Conservation (phyloP, 306 rosid species). For the Carpinus viminea region DNA sequence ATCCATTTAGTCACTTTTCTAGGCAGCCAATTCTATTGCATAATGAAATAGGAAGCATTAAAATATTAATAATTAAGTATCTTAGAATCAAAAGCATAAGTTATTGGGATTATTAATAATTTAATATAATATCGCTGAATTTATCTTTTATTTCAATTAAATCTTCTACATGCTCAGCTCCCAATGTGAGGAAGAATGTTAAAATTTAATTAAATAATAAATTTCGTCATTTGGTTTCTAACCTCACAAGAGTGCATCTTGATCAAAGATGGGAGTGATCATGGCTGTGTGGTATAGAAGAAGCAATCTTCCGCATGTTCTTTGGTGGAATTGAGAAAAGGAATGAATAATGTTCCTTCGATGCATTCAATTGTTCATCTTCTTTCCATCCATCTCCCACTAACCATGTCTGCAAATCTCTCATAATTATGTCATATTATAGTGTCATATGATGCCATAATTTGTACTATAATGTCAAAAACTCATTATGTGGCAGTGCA, state of each 20-base stretch:
- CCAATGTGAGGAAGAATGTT: background rate
- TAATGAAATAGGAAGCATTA: too few species aligned
- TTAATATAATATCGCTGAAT: too few species aligned
- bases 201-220: background rate
- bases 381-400: constrained; percentile 53
- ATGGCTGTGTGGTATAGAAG: constrained; percentile 68
- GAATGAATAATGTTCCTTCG: constrained; percentile 67
- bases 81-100: too few species aligned
- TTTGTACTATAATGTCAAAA: too few species aligned
- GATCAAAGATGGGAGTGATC: constrained; percentile 50
- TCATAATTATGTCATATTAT: background rate
- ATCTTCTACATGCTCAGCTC: too few species aligned
- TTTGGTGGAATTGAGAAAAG: constrained; percentile 71
- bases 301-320: constrained; percentile 63
- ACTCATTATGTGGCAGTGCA: too few species aligned
- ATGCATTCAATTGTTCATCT: constrained; percentile 61
- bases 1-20: too few species aligned
- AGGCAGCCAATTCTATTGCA: too few species aligned
- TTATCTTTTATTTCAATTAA: too few species aligned
- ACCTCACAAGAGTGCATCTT: constrained; percentile 90
- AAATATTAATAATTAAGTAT: background rate
- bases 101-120: too few species aligned
- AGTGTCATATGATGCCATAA: too few species aligned
- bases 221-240: background rate
- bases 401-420: constrained; percentile 57